Evolutionary conservation across 805 yeast genomes (phyloP).

Genomic region (Maudiozyma saulgeensis): DNA sequence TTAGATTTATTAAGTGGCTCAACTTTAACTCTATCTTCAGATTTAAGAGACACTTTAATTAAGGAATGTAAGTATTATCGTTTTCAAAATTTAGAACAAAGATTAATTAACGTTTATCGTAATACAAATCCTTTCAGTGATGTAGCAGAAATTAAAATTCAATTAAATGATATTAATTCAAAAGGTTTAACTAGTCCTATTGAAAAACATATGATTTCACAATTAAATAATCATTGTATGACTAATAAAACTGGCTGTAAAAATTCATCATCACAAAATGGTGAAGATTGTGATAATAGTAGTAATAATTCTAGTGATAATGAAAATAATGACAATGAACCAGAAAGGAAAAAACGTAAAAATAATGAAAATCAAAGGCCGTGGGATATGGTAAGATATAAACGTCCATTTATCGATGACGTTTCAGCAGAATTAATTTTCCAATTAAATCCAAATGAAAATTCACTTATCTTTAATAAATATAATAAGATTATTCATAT

Average conservation of each 20-base stretch:
- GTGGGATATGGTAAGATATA: conserved; percentile 26
- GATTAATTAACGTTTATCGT: conserved; percentile 12
- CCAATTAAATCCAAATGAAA: conserved; percentile 30
- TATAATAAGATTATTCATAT: conserved; percentile 16
- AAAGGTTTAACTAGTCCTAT: conserved; percentile 32
- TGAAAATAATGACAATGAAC: neutral
- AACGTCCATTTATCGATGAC: conserved; percentile 37
- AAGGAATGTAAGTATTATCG: conserved; percentile 70
- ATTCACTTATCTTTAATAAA: conserved; percentile 25
- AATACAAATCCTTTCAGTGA: conserved; percentile 6
- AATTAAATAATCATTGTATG: conserved; percentile 4
- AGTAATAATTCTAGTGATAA: neutral
- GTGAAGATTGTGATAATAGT: neutral
- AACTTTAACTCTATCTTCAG: conserved; percentile 38
- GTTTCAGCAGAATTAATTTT: conserved; percentile 30
- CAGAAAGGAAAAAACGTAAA: neutral
- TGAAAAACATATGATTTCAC: neutral
- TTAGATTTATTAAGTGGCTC: conserved; percentile 49
- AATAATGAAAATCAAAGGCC: neutral
- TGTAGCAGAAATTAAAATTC: conserved; percentile 47
- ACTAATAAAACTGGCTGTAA: neutral
- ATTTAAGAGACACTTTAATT: conserved; percentile 46
- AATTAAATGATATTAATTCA: conserved; percentile 31
- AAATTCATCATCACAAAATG: neutral
- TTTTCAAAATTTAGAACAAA: conserved; percentile 64